phyloP scores from a whole-genome alignment of 208 protist species.

The Acanthamoeba healyi region DNA sequence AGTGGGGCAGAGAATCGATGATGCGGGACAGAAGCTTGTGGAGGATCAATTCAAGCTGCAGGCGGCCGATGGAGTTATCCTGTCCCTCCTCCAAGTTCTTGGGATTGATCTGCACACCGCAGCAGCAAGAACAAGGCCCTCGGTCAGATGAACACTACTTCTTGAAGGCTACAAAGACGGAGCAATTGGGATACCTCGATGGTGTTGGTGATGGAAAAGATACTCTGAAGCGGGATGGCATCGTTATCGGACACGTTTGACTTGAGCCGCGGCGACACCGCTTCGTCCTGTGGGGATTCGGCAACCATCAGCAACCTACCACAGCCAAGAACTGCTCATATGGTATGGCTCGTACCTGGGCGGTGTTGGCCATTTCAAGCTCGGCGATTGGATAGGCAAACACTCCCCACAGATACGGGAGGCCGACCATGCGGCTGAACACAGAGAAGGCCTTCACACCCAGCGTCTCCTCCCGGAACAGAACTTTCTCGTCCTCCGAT shows the following conservation, averaged over 20 bases:
- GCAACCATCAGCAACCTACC: no score
- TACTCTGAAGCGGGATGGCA: neutral
- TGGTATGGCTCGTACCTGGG: neutral
- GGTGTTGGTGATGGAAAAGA: neutral
- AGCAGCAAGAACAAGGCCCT: no score
- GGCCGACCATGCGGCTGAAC: conserved; percentile 22
- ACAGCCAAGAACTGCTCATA: no score
- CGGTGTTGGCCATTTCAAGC: conserved; percentile 23
- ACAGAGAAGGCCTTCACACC: conserved; percentile 40
- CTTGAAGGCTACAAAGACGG: neutral
- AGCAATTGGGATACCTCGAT: conserved; percentile 2
- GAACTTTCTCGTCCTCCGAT: conserved; percentile 25
- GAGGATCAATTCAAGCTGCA: conserved; percentile 53
- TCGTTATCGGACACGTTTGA: conserved; percentile 25
- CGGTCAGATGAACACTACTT: neutral
- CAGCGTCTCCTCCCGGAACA: conserved; percentile 62
- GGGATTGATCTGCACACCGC: neutral
- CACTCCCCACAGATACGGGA: conserved; percentile 35
- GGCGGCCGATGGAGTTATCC: conserved; percentile 13
- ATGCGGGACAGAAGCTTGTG: conserved; percentile 43
- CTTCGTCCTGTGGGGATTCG: neutral
- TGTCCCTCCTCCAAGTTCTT: conserved; percentile 9
- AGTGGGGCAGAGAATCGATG: neutral
- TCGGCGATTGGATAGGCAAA: conserved; percentile 57
- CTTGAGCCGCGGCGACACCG: neutral